A percentile compares a stretch with the other conserved stretches of the same genome.
Conservation (phyloP, 345 rosid genomes). For the Stellera chamaejasme region DNA sequence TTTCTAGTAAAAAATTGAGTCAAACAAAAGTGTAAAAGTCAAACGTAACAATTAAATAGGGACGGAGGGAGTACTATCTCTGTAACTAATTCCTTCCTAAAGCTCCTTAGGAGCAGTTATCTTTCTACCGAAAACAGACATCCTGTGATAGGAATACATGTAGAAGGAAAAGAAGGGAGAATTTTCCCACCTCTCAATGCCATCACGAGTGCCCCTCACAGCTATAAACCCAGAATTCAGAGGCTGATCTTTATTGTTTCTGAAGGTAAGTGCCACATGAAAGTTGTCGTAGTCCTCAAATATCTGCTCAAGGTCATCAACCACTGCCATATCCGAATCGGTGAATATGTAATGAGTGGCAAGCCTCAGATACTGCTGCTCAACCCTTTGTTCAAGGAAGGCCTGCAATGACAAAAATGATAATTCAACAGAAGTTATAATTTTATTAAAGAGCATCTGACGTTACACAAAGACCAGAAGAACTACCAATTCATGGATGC, state of each 20-base stretch:
- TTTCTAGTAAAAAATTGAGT: no score
- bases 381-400: slow-evolving; percentile 56
- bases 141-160: no score
- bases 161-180: not conserved
- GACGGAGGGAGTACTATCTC: no score
- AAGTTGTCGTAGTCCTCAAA: slow-evolving; percentile 52
- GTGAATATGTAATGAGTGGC: slow-evolving; percentile 68
- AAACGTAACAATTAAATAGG: no score
- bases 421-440: not conserved
- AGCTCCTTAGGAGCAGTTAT: no score
- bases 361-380: slow-evolving; percentile 30
- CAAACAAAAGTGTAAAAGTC: no score
- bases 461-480: slow-evolving; percentile 6
- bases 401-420: slow-evolving; percentile 31
- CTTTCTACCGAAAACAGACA: no score
- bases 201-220: slow-evolving; percentile 78
- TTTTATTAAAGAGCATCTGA: no score
- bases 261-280: slow-evolving; percentile 81
- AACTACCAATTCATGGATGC: slow-evolving; percentile 46
- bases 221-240: slow-evolving; percentile 94
- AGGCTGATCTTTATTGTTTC: slow-evolving; percentile 92
- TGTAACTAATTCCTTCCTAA: no score
- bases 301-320: slow-evolving; percentile 54
- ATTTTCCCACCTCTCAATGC: slow-evolving; percentile 44
- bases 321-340: slow-evolving; percentile 84